Base-by-base conservation (phyloP, 371 early-diverging fungal genomes). In the Paramicrosporidium saccamoebae region DNA sequence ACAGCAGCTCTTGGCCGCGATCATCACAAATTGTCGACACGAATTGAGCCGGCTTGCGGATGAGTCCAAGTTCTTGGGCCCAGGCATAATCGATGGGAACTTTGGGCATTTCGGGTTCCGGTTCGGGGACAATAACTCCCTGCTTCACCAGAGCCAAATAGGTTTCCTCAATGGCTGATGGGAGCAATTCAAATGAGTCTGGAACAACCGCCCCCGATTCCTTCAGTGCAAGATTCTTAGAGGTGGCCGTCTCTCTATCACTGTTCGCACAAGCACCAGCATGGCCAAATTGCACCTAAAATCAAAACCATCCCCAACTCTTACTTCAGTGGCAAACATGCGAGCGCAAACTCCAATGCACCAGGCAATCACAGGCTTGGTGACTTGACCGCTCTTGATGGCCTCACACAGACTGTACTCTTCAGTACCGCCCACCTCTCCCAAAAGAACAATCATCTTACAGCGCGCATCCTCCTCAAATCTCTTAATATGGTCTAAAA, bases 61-160 rank as follows among this genome's bases (percentile, higher is more conserved):
- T 73, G 29, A 90, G 52, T n/a, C 92, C 92, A 21, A 90, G 55
- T 51, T 86, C 86, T 41, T 78, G 78, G 19, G 92, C 92, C 92
- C 92, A 90, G 5, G 79, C 61, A 47, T 90, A 90, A 48, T 90
- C 92, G 33, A 90, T 81, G 12, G 92, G 92, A 31, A 90, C 78
- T 64, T 86, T 86, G 39, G 92, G 92, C n/a, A 65, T 48, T 36
- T 75, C 78, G 10, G 82, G 79, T 39, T 90, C 92, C 16, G 65
- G 34, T 15, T 31, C 32, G 24, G 72, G 66, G 14, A 52, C 48
- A 27, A 84, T 57, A 18, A 32, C 27, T 19, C 71, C 67, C 12
- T 56, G 42, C 41, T 52, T 42, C 30, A 82, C 69, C 31, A 84
- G 53, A 20, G 64, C 49, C 23, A 42, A 35, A 46, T 67, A 90